Conservation (phyloP, 305 asterid genomes). For the Stenogyne calaminthoides region DNA sequence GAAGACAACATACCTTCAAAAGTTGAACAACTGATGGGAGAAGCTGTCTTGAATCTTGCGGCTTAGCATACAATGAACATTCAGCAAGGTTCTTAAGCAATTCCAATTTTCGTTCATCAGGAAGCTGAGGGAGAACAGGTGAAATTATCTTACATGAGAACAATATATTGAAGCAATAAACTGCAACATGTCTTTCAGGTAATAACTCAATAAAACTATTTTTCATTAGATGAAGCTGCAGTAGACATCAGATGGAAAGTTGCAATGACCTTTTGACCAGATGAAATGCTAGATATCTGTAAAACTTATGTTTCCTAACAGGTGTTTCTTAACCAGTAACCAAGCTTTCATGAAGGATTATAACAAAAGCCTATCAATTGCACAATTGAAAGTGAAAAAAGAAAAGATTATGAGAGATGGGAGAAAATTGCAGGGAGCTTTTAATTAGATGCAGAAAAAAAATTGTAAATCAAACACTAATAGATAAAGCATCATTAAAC, state of each 20-base stretch:
- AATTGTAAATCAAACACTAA: conserved; percentile 3
- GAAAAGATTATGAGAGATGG: background rate
- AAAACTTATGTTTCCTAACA: background rate
- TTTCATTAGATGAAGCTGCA: conserved; percentile 9
- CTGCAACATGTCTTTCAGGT: conserved; percentile 9
- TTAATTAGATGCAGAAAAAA: background rate
- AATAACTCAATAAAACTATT: conserved; percentile 4
- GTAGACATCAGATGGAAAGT: conserved; percentile 1
- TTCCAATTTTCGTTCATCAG: conserved; percentile 72
- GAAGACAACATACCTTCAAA: conserved; percentile 57
- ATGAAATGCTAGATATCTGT: background rate
- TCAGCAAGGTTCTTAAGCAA: conserved; percentile 91
- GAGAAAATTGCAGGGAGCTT: background rate
- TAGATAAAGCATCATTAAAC: background rate
- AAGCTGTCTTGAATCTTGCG: conserved; percentile 86
- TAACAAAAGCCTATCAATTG: background rate
- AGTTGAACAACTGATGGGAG: conserved; percentile 89
- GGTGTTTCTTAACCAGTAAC: background rate
- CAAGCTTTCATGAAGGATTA: conserved; percentile 1
- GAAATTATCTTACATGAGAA: conserved; percentile 25
- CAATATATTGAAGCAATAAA: conserved; percentile 22
- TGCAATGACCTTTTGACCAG: conserved; percentile 1
- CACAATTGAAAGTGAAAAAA: background rate
- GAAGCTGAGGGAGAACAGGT: conserved; percentile 55
- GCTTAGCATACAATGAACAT: conserved; percentile 71